These are phyloP conservation scores for Globisporangium irregulare DNA, from an alignment of 352 stramenopile species.

Conservation along the genomic window DNA sequence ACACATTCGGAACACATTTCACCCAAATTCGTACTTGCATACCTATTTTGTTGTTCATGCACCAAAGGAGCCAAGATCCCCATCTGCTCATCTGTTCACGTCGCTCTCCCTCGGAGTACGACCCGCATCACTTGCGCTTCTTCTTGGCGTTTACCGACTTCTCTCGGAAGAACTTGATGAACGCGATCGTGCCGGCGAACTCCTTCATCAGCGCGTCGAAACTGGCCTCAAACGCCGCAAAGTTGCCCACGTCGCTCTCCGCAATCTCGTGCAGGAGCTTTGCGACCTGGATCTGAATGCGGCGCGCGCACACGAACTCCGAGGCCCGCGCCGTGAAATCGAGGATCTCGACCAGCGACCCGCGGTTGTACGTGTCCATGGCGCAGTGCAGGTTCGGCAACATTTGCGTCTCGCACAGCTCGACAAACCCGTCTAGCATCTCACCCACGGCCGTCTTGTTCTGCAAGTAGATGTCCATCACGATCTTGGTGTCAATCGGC, in stretches of 20 bases:
- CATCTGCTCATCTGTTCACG: too few relatives aligned
- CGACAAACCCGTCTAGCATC: constrained; percentile 68
- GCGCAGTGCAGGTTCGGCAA: constrained; percentile 37
- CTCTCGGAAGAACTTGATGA: constrained; percentile 37
- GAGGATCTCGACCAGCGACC: constrained; percentile 52
- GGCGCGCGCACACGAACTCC: constrained; percentile 67
- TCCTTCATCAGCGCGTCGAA: constrained; percentile 29
- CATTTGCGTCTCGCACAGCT: constrained; percentile 56
- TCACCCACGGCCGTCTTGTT: constrained; percentile 57
- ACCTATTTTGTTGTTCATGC: too few relatives aligned
- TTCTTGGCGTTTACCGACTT: constrained; percentile 23
- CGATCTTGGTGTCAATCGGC: constrained; percentile 56
- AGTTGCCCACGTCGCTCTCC: constrained; percentile 50
- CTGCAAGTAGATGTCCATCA: constrained; percentile 52
- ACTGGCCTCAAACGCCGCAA: constrained; percentile 20
- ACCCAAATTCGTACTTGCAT: too few relatives aligned
- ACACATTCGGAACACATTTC: too few relatives aligned
- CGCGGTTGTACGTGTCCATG: constrained; percentile 37
- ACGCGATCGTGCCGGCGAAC: constrained; percentile 30
- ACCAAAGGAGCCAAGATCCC: too few relatives aligned
- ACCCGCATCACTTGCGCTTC: constrained; percentile 16
- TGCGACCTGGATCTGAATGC: constrained; percentile 64
- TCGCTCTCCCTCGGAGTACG: too few relatives aligned
- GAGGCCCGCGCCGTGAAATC: constrained; percentile 63
- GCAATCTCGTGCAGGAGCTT: constrained; percentile 53